Evolutionary conservation across 2,329 filamentous ascomycete species (phyloP).

Genomic region (Fusarium goolgardi): DNA sequence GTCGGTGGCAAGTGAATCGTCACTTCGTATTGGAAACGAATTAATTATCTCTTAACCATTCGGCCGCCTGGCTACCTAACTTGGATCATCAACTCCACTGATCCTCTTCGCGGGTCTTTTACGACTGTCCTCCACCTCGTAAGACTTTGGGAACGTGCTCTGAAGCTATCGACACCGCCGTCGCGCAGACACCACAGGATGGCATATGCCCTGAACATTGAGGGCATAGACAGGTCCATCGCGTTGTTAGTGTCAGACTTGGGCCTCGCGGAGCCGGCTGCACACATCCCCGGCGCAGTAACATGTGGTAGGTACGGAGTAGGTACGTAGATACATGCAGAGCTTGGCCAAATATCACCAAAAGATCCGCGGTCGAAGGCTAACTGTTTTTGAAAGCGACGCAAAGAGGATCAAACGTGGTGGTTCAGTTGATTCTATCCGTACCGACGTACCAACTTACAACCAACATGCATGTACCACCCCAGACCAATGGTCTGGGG

Average conservation of each 20-base stretch:
- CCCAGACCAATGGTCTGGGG: constrained; percentile 37
- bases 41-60: constrained; percentile 7
- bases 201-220: constrained; percentile 35
- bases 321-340: background rate
- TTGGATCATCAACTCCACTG: constrained; percentile 34
- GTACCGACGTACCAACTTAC: constrained; percentile 15
- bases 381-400: constrained; percentile 33
- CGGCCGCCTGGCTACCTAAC: constrained; percentile 15
- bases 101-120: constrained; percentile 33
- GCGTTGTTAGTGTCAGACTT: constrained; percentile 38
- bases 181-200: constrained; percentile 42
- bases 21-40: constrained; percentile 13
- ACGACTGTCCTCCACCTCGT: constrained; percentile 34
- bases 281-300: constrained; percentile 37
- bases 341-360: constrained; percentile 35
- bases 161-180: constrained; percentile 48
- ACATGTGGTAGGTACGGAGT: constrained; percentile 3
- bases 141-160: constrained; percentile 42
- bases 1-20: constrained; percentile 30
- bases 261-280: constrained; percentile 47
- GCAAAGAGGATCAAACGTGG: constrained; percentile 40
- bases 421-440: constrained; percentile 44
- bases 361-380: constrained; percentile 41
- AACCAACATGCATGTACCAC: constrained; percentile 35
- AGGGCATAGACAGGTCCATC: constrained; percentile 43